A percentile compares a stretch with the other conserved stretches of the same genome.
Conservation (phyloP, 805 yeast genomes). For the Wickerhamiella australiensis region DNA sequence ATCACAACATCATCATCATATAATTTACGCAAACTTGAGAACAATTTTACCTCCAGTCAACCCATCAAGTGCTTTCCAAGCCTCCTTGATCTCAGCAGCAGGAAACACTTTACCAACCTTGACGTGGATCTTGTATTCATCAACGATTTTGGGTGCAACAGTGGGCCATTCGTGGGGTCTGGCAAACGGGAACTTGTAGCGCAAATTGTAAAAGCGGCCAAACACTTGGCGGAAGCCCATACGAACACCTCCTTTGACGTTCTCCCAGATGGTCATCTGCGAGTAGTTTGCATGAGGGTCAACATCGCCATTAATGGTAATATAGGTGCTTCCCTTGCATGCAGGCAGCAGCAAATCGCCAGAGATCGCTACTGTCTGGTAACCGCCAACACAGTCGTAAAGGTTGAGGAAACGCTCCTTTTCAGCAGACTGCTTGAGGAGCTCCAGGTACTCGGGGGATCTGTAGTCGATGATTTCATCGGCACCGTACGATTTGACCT, state of each 20-base stretch:
- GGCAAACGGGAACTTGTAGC: slow-evolving; percentile 20
- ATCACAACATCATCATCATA: too few relatives aligned
- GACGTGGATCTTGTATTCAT: slow-evolving; percentile 35
- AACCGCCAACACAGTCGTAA: slow-evolving; percentile 54
- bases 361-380: slow-evolving; percentile 36
- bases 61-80: slow-evolving; percentile 38
- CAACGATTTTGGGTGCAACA: slow-evolving; percentile 36
- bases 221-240: slow-evolving; percentile 21
- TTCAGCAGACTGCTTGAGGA: neutral
- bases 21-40: too few relatives aligned
- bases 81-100: slow-evolving; percentile 40
- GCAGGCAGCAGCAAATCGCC: slow-evolving; percentile 36
- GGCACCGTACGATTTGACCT: slow-evolving; percentile 44
- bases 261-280: neutral
- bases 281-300: slow-evolving; percentile 10
- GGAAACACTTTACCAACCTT: slow-evolving; percentile 43
- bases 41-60: slow-evolving; percentile 59
- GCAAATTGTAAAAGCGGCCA: slow-evolving; percentile 25
- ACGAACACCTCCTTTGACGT: slow-evolving; percentile 16
- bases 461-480: slow-evolving; percentile 31
- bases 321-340: slow-evolving; percentile 32
- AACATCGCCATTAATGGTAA: slow-evolving; percentile 47
- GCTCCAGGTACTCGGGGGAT: neutral
- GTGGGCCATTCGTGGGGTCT: slow-evolving; percentile 29
- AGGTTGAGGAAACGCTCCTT: slow-evolving; percentile 41